Conservation (phyloP, 176 grass and related monocot species). For the Musa acuminata region DNA sequence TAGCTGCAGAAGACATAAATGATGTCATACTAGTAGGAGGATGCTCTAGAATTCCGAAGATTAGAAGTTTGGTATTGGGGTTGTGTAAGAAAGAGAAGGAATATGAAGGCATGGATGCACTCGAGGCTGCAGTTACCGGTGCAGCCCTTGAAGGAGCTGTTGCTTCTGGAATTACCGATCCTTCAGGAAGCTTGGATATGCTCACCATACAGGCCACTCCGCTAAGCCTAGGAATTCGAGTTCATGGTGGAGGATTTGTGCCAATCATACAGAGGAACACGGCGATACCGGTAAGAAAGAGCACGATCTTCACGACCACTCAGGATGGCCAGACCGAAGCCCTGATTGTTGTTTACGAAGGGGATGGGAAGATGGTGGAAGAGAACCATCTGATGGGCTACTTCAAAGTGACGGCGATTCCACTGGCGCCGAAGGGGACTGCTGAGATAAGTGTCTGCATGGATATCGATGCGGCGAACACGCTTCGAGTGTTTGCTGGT, state of each 20-base stretch:
- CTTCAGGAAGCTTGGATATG: slow-evolving; percentile 48
- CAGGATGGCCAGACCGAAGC: slow-evolving; percentile 46
- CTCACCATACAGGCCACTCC: slow-evolving; percentile 49
- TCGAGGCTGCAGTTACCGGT: slow-evolving; percentile 53
- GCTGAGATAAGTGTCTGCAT: slow-evolving; percentile 55
- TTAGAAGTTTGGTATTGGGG: slow-evolving; percentile 45
- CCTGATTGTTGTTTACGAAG: slow-evolving; percentile 53
- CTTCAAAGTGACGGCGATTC: slow-evolving; percentile 57
- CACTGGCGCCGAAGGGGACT: slow-evolving; percentile 26
- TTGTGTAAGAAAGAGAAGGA: slow-evolving; percentile 40
- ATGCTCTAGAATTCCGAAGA: slow-evolving; percentile 42
- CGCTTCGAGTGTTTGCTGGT: slow-evolving; percentile 43
- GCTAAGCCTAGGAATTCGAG: slow-evolving; percentile 49
- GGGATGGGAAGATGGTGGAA: slow-evolving; percentile 31
- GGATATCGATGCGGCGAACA: slow-evolving; percentile 51
- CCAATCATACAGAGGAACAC: slow-evolving; percentile 52
- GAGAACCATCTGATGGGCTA: slow-evolving; percentile 55
- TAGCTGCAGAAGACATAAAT: slow-evolving; percentile 32
- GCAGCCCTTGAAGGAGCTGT: slow-evolving; percentile 61
- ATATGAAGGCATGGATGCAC: slow-evolving; percentile 33
- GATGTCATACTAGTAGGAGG: slow-evolving; percentile 67
- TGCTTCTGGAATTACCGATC: slow-evolving; percentile 43
- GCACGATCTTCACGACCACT: slow-evolving; percentile 42
- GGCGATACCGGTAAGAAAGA: slow-evolving; percentile 44
- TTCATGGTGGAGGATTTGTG: neutral